Base-by-base conservation (phyloP, 2,329 filamentous ascomycete genomes). In the Chrysoporthe austroafricana region DNA sequence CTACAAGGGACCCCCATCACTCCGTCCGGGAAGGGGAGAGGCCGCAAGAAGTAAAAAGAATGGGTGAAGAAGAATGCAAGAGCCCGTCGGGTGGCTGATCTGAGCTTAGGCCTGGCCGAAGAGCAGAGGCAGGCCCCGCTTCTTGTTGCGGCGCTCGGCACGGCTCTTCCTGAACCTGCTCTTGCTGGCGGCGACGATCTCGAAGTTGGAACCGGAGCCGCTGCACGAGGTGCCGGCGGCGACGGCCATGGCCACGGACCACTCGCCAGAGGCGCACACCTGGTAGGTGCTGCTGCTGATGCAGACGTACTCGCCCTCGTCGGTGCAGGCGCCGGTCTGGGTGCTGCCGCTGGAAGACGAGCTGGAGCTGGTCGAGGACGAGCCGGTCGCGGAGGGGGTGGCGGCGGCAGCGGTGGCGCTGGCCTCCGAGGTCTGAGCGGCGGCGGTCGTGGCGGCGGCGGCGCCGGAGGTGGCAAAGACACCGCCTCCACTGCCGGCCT, bases 281-380 rank as follows among this genome's bases (percentile, higher is more conserved):
- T 86, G 84, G 79, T 84, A 86, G 21, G 78, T 76, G n/a, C 69
- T 73, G 66, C 83, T 83, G 36, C 72, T 76, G 62, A 85, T 74
- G 74, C 85, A 86, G 77, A 83, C 82, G 81, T 82, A 86, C 21
- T 73, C 66, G 64, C 85, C 85, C 70, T 86, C 84, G 18, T 76
- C 66, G 58, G 74, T 76, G 79, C 85, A 86, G 64, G 80, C 67
- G 48, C 84, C 84, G 6, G 75, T 77, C 1, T 82, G 72, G 34
- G 80, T 70, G 1, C 71, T 75, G n/a, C 74, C 74, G 16, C 58
- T 66, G 68, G 69, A 69, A 42, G 67, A 62, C 2, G 73, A 64
- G 1, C 71, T 71, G 13, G 74, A 72, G 3, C 74, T 36, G 26
- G 63, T 63, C 11, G 67, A 66, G 8, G 42, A 60, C 6, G 62